Evolutionary conservation across 352 stramenopile species (phyloP).

Genomic region (Pythium pectinolyticum): DNA sequence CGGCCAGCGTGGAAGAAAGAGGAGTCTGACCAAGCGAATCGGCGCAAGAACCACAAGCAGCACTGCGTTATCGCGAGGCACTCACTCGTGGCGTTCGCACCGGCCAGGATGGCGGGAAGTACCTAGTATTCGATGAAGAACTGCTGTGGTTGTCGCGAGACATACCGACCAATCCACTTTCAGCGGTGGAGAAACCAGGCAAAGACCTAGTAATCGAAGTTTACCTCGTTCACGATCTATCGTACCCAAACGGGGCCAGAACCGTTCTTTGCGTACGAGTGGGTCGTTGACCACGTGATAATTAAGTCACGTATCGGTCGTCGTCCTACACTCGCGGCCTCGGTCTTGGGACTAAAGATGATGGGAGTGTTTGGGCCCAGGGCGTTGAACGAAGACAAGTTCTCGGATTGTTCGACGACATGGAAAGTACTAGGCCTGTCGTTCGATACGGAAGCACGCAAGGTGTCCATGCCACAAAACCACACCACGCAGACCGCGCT

Average conservation of each 20-base stretch:
- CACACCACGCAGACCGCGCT: not conserved
- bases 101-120: too few relatives aligned
- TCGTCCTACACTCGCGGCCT: conserved; percentile 8
- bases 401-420: not conserved
- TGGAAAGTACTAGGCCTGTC: conserved; percentile 7
- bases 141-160: too few relatives aligned
- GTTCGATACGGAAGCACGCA: not conserved
- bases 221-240: not conserved
- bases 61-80: too few relatives aligned
- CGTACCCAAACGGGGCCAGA: not conserved
- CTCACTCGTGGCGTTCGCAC: too few relatives aligned
- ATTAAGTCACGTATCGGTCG: conserved; percentile 12
- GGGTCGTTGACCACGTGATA: conserved; percentile 29
- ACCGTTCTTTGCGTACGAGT: conserved; percentile 29
- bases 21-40: too few relatives aligned
- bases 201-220: too few relatives aligned
- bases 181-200: too few relatives aligned
- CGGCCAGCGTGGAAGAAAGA: too few relatives aligned
- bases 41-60: too few relatives aligned
- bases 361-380: conserved; percentile 15
- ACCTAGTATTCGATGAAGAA: too few relatives aligned
- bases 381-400: conserved; percentile 20
- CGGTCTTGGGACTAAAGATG: conserved; percentile 14
- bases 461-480: conserved; percentile 5
- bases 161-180: too few relatives aligned